Evolutionary conservation across 495 filamentous ascomycete species (phyloP).

Genomic region (Talaromyces ruber): DNA sequence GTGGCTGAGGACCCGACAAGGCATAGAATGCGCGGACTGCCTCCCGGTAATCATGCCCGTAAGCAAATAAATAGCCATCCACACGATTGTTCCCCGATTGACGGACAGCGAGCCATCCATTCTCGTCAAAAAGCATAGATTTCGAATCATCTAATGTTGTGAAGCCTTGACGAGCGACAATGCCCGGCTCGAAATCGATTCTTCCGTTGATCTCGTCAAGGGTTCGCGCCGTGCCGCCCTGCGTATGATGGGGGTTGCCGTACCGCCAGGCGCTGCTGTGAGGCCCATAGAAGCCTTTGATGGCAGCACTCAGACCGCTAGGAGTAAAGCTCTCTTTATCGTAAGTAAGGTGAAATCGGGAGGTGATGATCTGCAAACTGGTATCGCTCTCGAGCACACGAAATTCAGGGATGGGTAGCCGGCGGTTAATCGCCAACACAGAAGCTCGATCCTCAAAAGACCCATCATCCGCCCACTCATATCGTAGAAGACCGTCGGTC

Average conservation of each 20-base stretch:
- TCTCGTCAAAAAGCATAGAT: slow-evolving; percentile 47
- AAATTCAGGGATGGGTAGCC: slow-evolving; percentile 39
- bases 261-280: slow-evolving; percentile 35
- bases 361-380: slow-evolving; percentile 40
- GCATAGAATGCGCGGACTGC: slow-evolving; percentile 48
- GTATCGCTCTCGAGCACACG: slow-evolving; percentile 25
- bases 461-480: slow-evolving; percentile 47
- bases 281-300: slow-evolving; percentile 23
- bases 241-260: slow-evolving; percentile 31
- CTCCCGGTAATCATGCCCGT: slow-evolving; percentile 42
- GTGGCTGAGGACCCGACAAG: slow-evolving; percentile 45
- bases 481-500: slow-evolving; percentile 41
- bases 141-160: slow-evolving; percentile 43
- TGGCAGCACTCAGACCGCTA: slow-evolving; percentile 27
- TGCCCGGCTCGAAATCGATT: slow-evolving; percentile 34
- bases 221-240: slow-evolving; percentile 46
- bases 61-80: slow-evolving; percentile 51
- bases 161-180: slow-evolving; percentile 37
- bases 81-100: slow-evolving; percentile 27
- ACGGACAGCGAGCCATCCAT: slow-evolving; percentile 38
- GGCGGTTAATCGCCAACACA: slow-evolving; percentile 44
- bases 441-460: slow-evolving; percentile 50
- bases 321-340: slow-evolving; percentile 41
- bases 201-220: slow-evolving; percentile 45
- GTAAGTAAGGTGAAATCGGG: slow-evolving; percentile 41